Base-by-base conservation (phyloP, 2,329 filamentous ascomycete species). In the Diplocarpon rosae region DNA sequence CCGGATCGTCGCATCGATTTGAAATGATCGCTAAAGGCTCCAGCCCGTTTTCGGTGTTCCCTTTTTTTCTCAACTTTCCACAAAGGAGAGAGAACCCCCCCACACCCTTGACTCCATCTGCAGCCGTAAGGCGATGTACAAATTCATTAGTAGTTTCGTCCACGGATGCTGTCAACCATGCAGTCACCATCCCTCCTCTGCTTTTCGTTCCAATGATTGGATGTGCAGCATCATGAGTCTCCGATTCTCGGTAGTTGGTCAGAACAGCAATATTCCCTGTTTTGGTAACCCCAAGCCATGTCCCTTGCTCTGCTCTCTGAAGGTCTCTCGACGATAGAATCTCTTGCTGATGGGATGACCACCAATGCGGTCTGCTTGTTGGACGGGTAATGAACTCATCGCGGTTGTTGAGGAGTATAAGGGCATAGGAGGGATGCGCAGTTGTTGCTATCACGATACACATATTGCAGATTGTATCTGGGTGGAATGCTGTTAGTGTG, bases 401-500 rank as follows among this genome's bases (percentile, higher is more conserved):
- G 55, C 85, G 76, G 62, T 90, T 90, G 65, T 88, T 78, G 59
- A 88, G 69, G 48, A 85, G 66, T 55, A 90, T 83, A 48, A 89
- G 70, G 20, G 81, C 73, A 64, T 89, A 89, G 53, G 74, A 69
- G 9, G 85, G 84, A 59, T 89, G 84, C 37, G 80, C 73, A 14
- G 83, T 89, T 20, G 83, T 85, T 47, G 86, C 68, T 37, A 89
- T 69, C 39, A 78, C 80, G 65, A 89, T 88, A 61, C 85, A 89
- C 84, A 89, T 89, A 39, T 62, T 49, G 41, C 42, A 30, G 16
- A 32, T 5, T 7, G 28, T 24, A 7, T 16, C 20, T 45, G 27
- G 11, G 5, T 14, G 24, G 12, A 30, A 13, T 4, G 11, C 17
- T 15, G 15, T 33, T 30, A 13, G 24, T 12, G 17, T 24, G 32